Base-by-base conservation (phyloP, 495 filamentous ascomycete genomes). In the Glonium stellatum region DNA sequence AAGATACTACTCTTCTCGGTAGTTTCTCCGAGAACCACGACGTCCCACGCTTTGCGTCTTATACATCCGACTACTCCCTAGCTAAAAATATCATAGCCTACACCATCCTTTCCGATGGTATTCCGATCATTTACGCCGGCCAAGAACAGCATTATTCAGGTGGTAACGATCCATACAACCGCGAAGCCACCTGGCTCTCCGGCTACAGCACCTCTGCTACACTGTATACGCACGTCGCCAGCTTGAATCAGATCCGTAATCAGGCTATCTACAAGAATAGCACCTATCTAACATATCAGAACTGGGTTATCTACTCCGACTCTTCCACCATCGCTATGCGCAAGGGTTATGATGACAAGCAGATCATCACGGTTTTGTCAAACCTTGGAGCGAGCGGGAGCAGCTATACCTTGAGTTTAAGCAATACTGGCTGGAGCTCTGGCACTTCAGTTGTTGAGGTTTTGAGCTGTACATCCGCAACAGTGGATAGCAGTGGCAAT, bases 1-100 rank as follows among this genome's bases (percentile, higher is more conserved):
- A 69, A 9, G 87, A 90, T 61, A 76, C 80, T 0, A 85, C 80
- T 6, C 74, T 89, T 0, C 77, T 89, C 5, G 87, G 88, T 35
- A 84, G 78, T 4, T 95, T 95, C 72, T 59, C 84, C 13, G 89
- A 92, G 64, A 95, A 95, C 66, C 89, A 95, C 65, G 89, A 95
- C 70, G 79, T 67, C 0, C 69, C 66, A 0, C 71, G 70, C 31
- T 68, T 72, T 59, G 67, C 62, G 23, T 62, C 47, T 4, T 44
- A 64, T 1, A 72, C 60, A 25, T 44, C 51, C 22, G 69, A 72
- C 48, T 76, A 77, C 42, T 73, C 82, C 2, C 77, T 86, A 4
- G 77, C 83, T 31, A 83, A 83, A 70, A 87, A 92, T 67, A 85
- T 80, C 1, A 82, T 89, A 57, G 79, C 86, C 0, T 89, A 86